Conservation (phyloP, 2,329 filamentous ascomycete species). For the Fusarium fujikuroi region DNA sequence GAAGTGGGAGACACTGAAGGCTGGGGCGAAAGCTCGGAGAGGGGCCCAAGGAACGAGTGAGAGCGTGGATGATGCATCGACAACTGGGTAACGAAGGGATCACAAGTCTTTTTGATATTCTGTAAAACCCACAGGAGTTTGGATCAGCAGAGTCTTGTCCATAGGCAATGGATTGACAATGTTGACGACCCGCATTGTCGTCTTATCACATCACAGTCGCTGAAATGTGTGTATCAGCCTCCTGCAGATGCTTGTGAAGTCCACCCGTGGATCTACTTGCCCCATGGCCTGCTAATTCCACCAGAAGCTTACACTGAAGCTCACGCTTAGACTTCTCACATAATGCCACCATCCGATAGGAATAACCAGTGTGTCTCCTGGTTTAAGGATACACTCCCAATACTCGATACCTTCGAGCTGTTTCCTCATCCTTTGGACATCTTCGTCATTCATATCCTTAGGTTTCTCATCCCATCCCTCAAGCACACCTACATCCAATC, state of each 20-base stretch:
- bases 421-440: constrained; percentile 52
- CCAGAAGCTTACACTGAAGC: constrained; percentile 98
- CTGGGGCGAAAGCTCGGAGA: constrained; percentile 66
- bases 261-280: background rate
- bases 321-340: constrained; percentile 83
- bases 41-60: constrained; percentile 54
- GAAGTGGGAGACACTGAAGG: constrained; percentile 70
- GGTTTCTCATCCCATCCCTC: constrained; percentile 66
- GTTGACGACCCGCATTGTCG: background rate
- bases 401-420: constrained; percentile 71
- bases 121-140: background rate
- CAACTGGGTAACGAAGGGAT: constrained; percentile 25
- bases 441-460: constrained; percentile 43
- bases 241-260: background rate
- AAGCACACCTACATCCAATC: constrained; percentile 77
- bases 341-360: constrained; percentile 99
- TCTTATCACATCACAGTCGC: background rate
- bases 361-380: constrained; percentile 88
- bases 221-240: background rate
- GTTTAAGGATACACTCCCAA: constrained; percentile 80
- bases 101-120: background rate
- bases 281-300: constrained; percentile 67
- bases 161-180: background rate
- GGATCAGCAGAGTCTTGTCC: background rate
- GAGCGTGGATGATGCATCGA: constrained; percentile 49